These are phyloP conservation scores for Sugiyamaella sp. DNA, from an alignment of 1,139 yeast genomes.

Conservation along the genomic window DNA sequence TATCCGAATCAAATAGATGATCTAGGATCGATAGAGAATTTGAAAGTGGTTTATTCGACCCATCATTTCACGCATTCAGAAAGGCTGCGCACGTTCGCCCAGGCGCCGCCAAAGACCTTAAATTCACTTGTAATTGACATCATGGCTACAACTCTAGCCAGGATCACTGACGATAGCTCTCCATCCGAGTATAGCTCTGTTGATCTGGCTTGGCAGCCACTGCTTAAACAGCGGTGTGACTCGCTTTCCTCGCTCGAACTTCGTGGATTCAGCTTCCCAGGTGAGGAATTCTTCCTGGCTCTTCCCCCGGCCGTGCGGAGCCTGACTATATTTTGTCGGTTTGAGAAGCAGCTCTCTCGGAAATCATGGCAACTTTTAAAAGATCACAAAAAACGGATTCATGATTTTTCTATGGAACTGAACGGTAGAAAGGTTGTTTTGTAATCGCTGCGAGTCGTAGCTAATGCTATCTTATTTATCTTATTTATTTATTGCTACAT, in stretches of 20 bases:
- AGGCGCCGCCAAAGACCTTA: constrained; percentile 31
- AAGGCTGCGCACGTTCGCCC: constrained; percentile 29
- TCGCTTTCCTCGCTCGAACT: constrained; percentile 26
- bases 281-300: constrained; percentile 26
- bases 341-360: constrained; percentile 9
- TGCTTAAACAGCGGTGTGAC: constrained; percentile 25
- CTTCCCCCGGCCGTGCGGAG: constrained; percentile 26
- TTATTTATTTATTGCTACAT: constrained; percentile 1
- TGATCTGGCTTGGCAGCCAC: constrained; percentile 33
- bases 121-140: constrained; percentile 27
- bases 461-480: not conserved
- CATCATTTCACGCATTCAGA: constrained; percentile 28
- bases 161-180: constrained; percentile 10
- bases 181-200: constrained; percentile 17
- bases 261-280: constrained; percentile 33
- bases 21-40: constrained; percentile 28
- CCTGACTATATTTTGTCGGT: constrained; percentile 19
- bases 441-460: not conserved
- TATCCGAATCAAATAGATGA: constrained; percentile 33
- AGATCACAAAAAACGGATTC: constrained; percentile 1
- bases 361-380: constrained; percentile 19
- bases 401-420: constrained; percentile 7
- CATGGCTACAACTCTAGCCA: constrained; percentile 20
- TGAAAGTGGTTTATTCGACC: constrained; percentile 29
- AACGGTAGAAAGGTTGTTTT: constrained; percentile 8